Base-by-base conservation (phyloP, 257 asterid species). In the Solanum commersonii region DNA sequence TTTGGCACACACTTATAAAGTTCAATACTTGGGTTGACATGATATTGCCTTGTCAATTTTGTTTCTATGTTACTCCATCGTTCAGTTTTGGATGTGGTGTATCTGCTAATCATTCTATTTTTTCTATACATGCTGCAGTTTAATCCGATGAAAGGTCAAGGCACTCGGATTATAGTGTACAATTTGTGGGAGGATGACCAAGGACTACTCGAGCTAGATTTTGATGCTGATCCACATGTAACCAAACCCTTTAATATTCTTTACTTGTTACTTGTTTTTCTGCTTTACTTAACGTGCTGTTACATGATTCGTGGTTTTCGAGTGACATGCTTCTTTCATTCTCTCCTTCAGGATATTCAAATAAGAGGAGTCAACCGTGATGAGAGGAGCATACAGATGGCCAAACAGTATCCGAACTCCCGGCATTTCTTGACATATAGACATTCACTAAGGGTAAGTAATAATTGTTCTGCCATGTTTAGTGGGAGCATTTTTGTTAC, bases 101-200 rank as follows among this genome's bases (percentile, higher is more conserved):
- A 82, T 82, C 71, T 82, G 44, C 86, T 82, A 82, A 31, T 22
- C 44, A 31, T 18, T 82, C 70, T 49, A 49, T 82, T 56, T 56
- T 56, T 49, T 49, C 71, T 31, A 3, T 52, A 82, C 42, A 16
- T 18, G 87, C 79, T 92, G 83, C 88, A 97, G 99, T 97, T 96
- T 88, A 86, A 94, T 90, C 92, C 90, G 85, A 94, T 97, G 92
- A 92, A 92, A 92, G 96, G 92, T 83, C 97, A 92, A 59, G 99
- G 99, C 46, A 97, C 99, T 46, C 94, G 95, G 85, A 91, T 97
- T 89, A 59, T 97, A 89, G 92, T 97, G 87, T 97, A 95, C 95
- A 97, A 95, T 91, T 93, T 97, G 86, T 97, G 99, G 99, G 98
- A 97, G 93, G 99, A 97, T 87, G 99, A 97, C 68, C 94, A 96